Evolutionary conservation across 1,284 basidiomycete species (phyloP), one percentile per base, ranked within the genome.

Genomic region (Thelephora terrestris): DNA sequence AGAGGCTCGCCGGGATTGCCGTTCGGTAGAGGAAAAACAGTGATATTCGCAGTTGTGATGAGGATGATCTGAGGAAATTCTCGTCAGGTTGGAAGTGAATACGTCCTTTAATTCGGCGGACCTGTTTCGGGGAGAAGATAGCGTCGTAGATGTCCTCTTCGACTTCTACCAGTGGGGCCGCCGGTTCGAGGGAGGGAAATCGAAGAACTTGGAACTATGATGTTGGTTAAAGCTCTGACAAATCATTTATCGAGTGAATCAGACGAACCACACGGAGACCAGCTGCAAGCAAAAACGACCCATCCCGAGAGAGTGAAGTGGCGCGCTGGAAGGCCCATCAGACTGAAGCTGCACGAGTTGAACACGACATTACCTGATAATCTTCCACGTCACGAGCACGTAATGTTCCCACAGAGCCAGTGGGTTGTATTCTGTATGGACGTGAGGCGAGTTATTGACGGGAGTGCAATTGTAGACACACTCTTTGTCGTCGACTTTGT

Each of bases 61-160:
- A 88, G 62, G 29, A 86, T 71, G 16, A 88, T 61, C 83, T 88
- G 39, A 36, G 43, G 48, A 17, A 35, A 14, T 14, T 29, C 27
- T 39, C 27, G 42, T 21, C n/a, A 27, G 27, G 35, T 25, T 18
- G 40, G 10, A 5, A 16, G 38, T 20, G 16, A 23, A 23, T 24
- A 45, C 37, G 34, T 39, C 43, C 7, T 17, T 4, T 36, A 44
- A 12, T 6, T 14, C 9, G 24, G 63, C 73, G 47, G 58, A 80
- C 79, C 29, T 63, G 68, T 5, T 66, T 70, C 9, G 66, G 61
- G 16, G 81, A 81, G 64, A 91, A 81, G 7, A 81, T 70, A 9
- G 73, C 79, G 56, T 89, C 87, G 56, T 86, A 91, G 42, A 91
- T 79, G 60, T 89, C 79, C 23, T 77, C 73, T 9, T 74, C 67